Conservation (phyloP, 2,329 filamentous ascomycete species). For the Pestalotiopsis sp. region DNA sequence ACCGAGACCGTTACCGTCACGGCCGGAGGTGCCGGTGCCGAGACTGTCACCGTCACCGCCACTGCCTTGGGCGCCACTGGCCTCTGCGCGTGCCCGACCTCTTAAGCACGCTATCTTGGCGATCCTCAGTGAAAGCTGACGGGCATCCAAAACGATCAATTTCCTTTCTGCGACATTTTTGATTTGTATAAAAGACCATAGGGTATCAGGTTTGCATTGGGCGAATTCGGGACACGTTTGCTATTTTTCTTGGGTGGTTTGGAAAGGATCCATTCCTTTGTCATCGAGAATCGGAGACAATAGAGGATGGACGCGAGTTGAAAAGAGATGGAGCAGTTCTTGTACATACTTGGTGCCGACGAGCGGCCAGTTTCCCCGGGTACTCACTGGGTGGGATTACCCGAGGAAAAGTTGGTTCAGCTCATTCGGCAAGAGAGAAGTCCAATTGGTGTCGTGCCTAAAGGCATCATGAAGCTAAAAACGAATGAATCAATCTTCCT, state of each 20-base stretch:
- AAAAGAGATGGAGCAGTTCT: conserved; percentile 21
- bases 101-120: background rate
- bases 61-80: background rate
- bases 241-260: background rate
- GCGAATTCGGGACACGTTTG: background rate
- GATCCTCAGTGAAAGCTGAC: background rate
- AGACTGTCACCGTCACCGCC: conserved; percentile 2
- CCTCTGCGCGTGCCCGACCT: background rate
- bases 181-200: background rate
- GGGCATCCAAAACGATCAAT: background rate
- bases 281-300: background rate
- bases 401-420: conserved; percentile 2
- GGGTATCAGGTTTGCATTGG: background rate
- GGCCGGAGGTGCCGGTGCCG: conserved; percentile 5
- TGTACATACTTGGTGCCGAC: conserved; percentile 17
- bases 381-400: conserved; percentile 13
- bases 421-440: conserved; percentile 12
- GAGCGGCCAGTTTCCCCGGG: background rate
- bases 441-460: background rate
- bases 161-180: background rate
- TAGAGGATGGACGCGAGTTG: background rate
- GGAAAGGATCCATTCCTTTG: background rate
- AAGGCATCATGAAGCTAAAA: background rate
- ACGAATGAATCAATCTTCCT: conserved; percentile 12
- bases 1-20: conserved; percentile 14